Percentiles rank a stretch among this genome's conserved stretches.
Conservation (phyloP, 208 protist genomes). For the Trypanosoma mega region DNA sequence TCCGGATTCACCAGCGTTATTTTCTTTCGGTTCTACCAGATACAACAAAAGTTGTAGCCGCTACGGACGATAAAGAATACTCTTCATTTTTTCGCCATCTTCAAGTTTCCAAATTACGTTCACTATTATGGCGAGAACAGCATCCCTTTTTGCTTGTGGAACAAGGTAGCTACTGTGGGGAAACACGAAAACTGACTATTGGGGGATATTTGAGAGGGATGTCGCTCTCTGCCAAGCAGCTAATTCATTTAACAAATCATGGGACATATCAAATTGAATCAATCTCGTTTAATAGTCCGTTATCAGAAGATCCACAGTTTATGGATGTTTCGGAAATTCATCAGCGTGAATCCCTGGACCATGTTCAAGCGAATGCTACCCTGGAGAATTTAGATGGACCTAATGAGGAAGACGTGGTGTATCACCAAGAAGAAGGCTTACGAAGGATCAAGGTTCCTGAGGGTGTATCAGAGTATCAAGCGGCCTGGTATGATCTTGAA, state of each 20-base stretch:
- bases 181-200: conserved; percentile 59
- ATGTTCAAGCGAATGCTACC: conserved; percentile 77
- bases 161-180: conserved; percentile 36
- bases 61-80: conserved; percentile 44
- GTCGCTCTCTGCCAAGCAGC: conserved; percentile 71
- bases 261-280: conserved; percentile 83
- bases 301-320: conserved; percentile 30
- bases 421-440: conserved; percentile 34
- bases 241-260: conserved; percentile 87
- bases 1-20: conserved; percentile 84
- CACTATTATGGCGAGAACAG: conserved; percentile 83
- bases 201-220: conserved; percentile 67
- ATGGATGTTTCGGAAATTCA: conserved; percentile 52
- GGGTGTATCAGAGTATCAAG: conserved; percentile 70
- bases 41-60: conserved; percentile 63
- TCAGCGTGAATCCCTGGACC: conserved; percentile 66
- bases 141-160: conserved; percentile 83
- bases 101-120: conserved; percentile 64
- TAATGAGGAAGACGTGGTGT: conserved; percentile 73
- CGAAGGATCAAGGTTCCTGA: conserved; percentile 66
- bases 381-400: conserved; percentile 66
- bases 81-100: conserved; percentile 56
- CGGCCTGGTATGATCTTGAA: conserved; percentile 71
- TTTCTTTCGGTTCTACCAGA: conserved; percentile 82
- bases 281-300: conserved; percentile 28